Base-by-base conservation (phyloP, 78 protist species). In the Isochrysis galbana region DNA sequence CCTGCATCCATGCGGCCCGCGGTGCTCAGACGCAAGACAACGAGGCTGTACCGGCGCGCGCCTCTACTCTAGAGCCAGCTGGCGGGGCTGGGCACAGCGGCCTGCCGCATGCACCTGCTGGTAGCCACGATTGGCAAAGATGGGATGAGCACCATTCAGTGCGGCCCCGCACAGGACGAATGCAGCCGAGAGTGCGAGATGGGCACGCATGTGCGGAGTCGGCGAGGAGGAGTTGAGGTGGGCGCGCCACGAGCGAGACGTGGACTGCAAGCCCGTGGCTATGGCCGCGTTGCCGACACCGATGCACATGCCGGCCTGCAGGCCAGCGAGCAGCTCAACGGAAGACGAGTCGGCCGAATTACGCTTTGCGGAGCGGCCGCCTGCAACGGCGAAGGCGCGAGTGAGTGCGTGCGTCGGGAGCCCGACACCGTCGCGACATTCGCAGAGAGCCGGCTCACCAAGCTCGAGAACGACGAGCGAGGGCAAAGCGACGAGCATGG, bases 61-160 rank as follows among this genome's bases (percentile, higher is more conserved):
- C n/a, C n/a, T n/a, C n/a, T n/a, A n/a, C n/a, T n/a, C n/a, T n/a
- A n/a, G n/a, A n/a, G n/a, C n/a, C n/a, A n/a, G n/a, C n/a, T n/a
- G n/a, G n/a, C n/a, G n/a, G n/a, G n/a, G n/a, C n/a, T n/a, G n/a
- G n/a, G n/a, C n/a, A n/a, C n/a, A n/a, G n/a, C n/a, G n/a, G n/a
- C n/a, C n/a, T n/a, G n/a, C n/a, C n/a, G n/a, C n/a, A n/a, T n/a
- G n/a, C n/a, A n/a, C n/a, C n/a, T n/a, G n/a, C n/a, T n/a, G 74
- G 74, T 67, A 67, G 74, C 74, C 74, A 11, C 74, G 32, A n/a
- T 67, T 67, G 74, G 74, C 74, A n/a, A 67, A 67, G 74, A 67
- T 11, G 38, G 74, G 74, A n/a, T 67, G 74, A 23, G 74, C 19
- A 11, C 36, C 74, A n/a, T 67, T 67, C 38, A 67, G 74, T 23